These are phyloP conservation scores for Ocimum tenuiflorum DNA, from an alignment of 257 asterid genomes.

Conservation along the genomic window DNA sequence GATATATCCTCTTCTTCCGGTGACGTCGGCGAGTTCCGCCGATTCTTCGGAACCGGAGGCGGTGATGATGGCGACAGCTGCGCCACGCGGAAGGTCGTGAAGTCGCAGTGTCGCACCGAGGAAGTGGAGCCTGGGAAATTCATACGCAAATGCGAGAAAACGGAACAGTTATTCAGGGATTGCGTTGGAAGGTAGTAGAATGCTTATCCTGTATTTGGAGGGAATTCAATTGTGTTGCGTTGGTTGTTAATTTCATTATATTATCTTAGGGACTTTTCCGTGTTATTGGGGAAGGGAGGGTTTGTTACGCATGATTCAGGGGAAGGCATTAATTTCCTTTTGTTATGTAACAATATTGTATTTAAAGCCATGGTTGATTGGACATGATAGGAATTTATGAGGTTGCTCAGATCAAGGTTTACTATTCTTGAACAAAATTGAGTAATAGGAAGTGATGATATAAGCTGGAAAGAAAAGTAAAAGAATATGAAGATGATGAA, in stretches of 20 bases:
- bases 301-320: not conserved
- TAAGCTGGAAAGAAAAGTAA: not conserved
- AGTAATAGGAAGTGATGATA: not conserved
- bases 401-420: not conserved
- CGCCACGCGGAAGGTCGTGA: constrained; percentile 62
- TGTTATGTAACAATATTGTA: too few species aligned
- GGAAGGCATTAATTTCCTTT: not conserved
- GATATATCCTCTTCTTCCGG: constrained; percentile 22
- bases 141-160: constrained; percentile 74
- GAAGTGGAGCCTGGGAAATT: constrained; percentile 80
- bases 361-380: not conserved
- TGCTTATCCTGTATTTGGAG: not conserved
- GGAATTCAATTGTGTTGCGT: not conserved
- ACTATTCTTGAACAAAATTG: not conserved
- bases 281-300: not conserved
- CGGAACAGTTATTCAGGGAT: constrained; percentile 59
- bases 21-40: constrained; percentile 9
- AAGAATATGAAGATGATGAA: not conserved
- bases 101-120: constrained; percentile 65
- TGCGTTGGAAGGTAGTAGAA: constrained; percentile 62
- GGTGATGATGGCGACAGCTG: constrained; percentile 22
- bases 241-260: not conserved
- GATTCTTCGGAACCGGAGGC: not conserved
- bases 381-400: not conserved
- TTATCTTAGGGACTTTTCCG: not conserved